These are phyloP conservation scores for Penicillium brasilianum DNA, from an alignment of 2,329 filamentous ascomycete genomes.

Conservation along the genomic window DNA sequence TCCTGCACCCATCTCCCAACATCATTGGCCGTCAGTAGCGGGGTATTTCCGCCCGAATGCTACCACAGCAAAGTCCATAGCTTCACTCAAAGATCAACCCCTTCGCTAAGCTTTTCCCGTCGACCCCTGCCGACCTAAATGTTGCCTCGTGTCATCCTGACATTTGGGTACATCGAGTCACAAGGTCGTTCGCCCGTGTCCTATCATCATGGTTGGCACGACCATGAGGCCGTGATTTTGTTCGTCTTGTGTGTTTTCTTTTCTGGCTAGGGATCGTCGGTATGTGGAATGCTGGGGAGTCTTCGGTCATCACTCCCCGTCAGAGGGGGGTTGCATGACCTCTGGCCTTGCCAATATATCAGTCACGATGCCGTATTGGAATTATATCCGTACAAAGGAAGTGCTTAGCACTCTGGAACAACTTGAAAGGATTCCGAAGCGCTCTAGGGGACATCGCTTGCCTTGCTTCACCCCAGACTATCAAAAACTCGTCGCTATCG, in stretches of 20 bases:
- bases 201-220: slow-evolving; percentile 15
- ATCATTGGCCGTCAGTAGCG: slow-evolving; percentile 13
- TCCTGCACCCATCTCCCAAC: not conserved
- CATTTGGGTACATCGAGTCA: slow-evolving; percentile 26
- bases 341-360: slow-evolving; percentile 3
- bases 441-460: not conserved
- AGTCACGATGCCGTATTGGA: slow-evolving; percentile 9
- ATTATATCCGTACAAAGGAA: not conserved
- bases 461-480: not conserved
- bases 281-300: slow-evolving; percentile 23
- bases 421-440: not conserved
- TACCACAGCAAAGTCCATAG: slow-evolving; percentile 13
- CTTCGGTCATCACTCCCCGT: slow-evolving; percentile 9
- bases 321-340: slow-evolving; percentile 16
- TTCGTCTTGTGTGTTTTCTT: slow-evolving; percentile 11
- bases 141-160: not conserved
- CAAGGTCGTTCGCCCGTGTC: slow-evolving; percentile 11
- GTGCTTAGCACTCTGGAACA: not conserved
- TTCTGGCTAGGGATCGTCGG: slow-evolving; percentile 21
- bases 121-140: not conserved
- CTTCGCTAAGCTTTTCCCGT: slow-evolving; percentile 1
- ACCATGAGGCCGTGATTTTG: slow-evolving; percentile 16
- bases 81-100: not conserved
- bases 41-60: slow-evolving; percentile 13
- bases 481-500: not conserved